phyloP scores from a whole-genome alignment of 345 rosid genomes.

The Gossypium australe region DNA sequence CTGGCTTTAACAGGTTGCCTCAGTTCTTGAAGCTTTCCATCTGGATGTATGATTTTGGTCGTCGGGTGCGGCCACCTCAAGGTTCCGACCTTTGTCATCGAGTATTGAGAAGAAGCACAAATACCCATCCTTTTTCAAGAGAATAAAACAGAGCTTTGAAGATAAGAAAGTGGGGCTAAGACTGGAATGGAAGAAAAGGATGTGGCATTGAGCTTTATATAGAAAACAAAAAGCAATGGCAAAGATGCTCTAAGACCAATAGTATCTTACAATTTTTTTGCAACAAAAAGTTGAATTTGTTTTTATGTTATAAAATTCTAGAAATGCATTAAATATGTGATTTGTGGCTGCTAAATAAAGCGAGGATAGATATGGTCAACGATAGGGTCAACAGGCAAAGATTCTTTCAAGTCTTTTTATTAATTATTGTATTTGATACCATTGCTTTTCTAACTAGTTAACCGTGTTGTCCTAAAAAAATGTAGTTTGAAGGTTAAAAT shows the following conservation, averaged over 20 bases:
- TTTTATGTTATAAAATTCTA: not conserved
- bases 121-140: slow-evolving; percentile 29
- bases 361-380: not conserved
- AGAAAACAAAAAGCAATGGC: not conserved
- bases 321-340: not conserved
- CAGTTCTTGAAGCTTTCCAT: slow-evolving; percentile 38
- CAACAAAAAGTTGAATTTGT: not conserved
- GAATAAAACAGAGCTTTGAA: not conserved
- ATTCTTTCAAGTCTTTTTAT: not conserved
- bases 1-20: slow-evolving; percentile 30
- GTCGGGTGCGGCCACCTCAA: slow-evolving; percentile 20
- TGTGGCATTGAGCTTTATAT: not conserved
- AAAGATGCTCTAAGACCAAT: not conserved
- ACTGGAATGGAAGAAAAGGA: not conserved
- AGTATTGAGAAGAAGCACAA: slow-evolving; percentile 27
- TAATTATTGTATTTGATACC: not conserved
- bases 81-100: not conserved
- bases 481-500: not conserved
- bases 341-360: not conserved
- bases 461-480: not conserved
- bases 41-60: slow-evolving; percentile 27
- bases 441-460: not conserved
- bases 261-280: not conserved
- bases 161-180: not conserved
- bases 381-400: not conserved